Evolutionary conservation across 2,329 filamentous ascomycete species (phyloP), one percentile per base, ranked within the genome.

Genomic region (Elsinoe batatas): DNA sequence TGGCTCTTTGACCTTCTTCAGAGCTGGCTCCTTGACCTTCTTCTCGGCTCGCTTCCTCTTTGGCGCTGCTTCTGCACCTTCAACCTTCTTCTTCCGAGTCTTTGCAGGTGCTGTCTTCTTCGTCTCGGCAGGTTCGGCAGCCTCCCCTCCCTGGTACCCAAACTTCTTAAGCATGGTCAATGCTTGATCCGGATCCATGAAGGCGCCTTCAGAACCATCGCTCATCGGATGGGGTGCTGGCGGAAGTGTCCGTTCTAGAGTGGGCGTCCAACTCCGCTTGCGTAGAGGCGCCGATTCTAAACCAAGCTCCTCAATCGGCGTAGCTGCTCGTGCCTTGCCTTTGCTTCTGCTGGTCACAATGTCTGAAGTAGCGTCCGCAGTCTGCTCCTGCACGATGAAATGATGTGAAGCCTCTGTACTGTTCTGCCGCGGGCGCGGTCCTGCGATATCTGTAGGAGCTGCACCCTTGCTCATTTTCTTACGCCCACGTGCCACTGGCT

Each of bases 1-100:
- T 44, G 54, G 36, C 38, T 58, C 32, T 26, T 58, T 58, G 6
- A 46, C 44, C 22, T 58, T 58, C 43, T 55, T 50, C 22, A 18
- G 1, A 15, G 36, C 44, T 42, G 11, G 44, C 13, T 30, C 26
- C 18, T 53, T 50, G 15, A 36, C n/a, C 38, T 57, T 51, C 43
- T 17, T 32, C 18, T 37, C 47, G 20, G 56, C 56, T 33, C 18
- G n/a, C 18, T 57, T 57, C 17, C 30, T 10, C 32, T 53, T 53
- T 38, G 32, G 49, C 33, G 15, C 32, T 22, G 15, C 32, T 18
- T 13, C 49, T 4, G 46, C n/a, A 22, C 18, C 26, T 33, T 50
- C 57, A 3, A 35, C 18, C 35, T 58, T 54, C 49, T 32, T 40
- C 30, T 33, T 20, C 35, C 51, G 15, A 17, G 33, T 43, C 26